phyloP scores from a whole-genome alignment of 441 rosid species.

The Bocquillonia castaneifolia region DNA sequence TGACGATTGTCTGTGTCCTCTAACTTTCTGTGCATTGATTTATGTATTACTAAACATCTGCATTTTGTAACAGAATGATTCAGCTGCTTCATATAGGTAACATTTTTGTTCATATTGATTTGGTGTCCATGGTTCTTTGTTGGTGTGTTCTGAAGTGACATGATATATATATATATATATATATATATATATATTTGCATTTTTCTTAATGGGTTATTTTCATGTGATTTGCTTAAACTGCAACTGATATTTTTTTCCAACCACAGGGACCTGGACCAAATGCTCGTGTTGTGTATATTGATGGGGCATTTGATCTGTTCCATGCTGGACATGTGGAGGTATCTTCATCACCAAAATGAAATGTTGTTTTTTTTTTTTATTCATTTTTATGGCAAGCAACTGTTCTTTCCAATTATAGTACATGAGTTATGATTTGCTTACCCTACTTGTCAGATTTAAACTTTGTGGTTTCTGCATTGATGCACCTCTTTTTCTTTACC shows the following conservation, averaged over 20 bases:
- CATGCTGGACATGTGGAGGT: slow-evolving; percentile 99
- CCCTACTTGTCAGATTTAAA: not conserved
- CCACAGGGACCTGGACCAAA: slow-evolving; percentile 81
- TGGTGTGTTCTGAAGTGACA: not conserved
- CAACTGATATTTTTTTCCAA: slow-evolving; percentile 13
- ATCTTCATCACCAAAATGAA: slow-evolving; percentile 12
- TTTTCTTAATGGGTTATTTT: not conserved
- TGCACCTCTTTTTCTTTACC: not conserved
- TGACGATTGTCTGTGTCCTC: not conserved
- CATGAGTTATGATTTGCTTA: slow-evolving; percentile 9
- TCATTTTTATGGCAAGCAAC: not conserved
- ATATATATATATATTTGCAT: too few species aligned
- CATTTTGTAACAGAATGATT: not conserved
- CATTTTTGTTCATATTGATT: not conserved
- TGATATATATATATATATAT: too few species aligned
- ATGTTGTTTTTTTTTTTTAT: not conserved
- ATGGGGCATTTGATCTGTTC: slow-evolving; percentile 87
- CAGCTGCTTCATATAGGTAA: not conserved
- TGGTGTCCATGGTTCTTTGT: not conserved
- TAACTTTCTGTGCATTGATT: not conserved
- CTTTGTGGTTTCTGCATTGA: not conserved
- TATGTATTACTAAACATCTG: not conserved
- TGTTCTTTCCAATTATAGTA: not conserved
- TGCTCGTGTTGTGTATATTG: slow-evolving; percentile 79
- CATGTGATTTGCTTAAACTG: not conserved